Evolutionary conservation across 441 rosid species (phyloP).

Genomic region (Pelargonium fulgidum): DNA sequence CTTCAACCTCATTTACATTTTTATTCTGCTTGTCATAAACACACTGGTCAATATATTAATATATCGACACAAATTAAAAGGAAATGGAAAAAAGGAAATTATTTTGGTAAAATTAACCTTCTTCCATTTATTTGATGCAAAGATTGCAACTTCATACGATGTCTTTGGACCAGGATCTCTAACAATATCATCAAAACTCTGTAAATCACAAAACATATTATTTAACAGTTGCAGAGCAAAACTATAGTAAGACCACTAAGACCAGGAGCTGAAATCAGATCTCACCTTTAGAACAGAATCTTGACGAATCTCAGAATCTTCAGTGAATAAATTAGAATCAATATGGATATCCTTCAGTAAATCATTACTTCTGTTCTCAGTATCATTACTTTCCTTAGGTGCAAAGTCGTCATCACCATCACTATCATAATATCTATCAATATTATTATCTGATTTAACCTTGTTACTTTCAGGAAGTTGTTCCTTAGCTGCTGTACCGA

Average conservation of each 20-base stretch:
- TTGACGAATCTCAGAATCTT: conserved; percentile 31
- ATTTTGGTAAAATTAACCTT: conserved; percentile 39
- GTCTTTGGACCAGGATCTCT: conserved; percentile 53
- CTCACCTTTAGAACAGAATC: conserved; percentile 44
- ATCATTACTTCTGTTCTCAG: conserved; percentile 25
- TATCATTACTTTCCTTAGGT: conserved; percentile 31
- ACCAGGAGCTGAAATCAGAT: conserved; percentile 10
- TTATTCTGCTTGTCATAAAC: conserved; percentile 41
- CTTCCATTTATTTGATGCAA: conserved; percentile 65
- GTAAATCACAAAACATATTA: conserved; percentile 21
- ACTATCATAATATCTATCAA: conserved; percentile 46
- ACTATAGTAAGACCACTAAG: conserved; percentile 12
- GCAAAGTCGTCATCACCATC: conserved; percentile 43
- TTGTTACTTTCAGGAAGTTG: conserved; percentile 33
- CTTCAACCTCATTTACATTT: conserved; percentile 28
- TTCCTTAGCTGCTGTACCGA: conserved; percentile 46
- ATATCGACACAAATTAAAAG: background rate
- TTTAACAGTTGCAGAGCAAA: conserved; percentile 10
- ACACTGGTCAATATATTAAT: conserved; percentile 14
- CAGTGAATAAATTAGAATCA: conserved; percentile 30
- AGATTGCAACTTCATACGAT: conserved; percentile 69
- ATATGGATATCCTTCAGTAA: conserved; percentile 26
- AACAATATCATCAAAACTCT: conserved; percentile 46
- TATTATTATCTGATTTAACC: conserved; percentile 35
- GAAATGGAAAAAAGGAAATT: background rate